Conservation (phyloP, 2,329 filamentous ascomycete genomes). For the Truncatella angustata region DNA sequence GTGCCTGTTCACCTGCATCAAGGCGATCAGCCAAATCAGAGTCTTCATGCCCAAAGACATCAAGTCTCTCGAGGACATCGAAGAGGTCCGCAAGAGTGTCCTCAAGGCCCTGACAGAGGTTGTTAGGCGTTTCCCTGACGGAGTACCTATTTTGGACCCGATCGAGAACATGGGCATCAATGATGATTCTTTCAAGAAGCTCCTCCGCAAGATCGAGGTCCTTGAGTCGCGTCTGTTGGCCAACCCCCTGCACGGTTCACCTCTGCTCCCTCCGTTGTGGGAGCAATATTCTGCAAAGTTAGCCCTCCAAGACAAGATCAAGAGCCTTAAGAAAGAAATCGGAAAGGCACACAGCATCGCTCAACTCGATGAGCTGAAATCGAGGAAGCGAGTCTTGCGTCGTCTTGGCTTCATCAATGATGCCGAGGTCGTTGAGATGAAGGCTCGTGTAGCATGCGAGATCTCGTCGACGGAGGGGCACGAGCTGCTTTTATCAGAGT, state of each 20-base stretch:
- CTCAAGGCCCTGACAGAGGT: slow-evolving; percentile 74
- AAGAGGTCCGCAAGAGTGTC: slow-evolving; percentile 65
- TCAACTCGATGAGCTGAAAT: slow-evolving; percentile 94
- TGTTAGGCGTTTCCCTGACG: slow-evolving; percentile 85
- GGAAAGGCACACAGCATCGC: slow-evolving; percentile 80
- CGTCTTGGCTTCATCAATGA: slow-evolving; percentile 96
- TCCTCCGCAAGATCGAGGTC: slow-evolving; percentile 94
- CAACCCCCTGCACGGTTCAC: slow-evolving; percentile 90
- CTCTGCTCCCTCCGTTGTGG: slow-evolving; percentile 79
- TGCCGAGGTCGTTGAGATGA: slow-evolving; percentile 90
- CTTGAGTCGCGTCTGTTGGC: slow-evolving; percentile 85
- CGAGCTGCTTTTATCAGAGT: slow-evolving; percentile 86
- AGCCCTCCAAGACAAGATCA: slow-evolving; percentile 73
- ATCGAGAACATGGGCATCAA: slow-evolving; percentile 95
- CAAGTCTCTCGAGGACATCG: slow-evolving; percentile 61
- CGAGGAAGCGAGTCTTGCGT: slow-evolving; percentile 89
- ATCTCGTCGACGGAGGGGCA: slow-evolving; percentile 90
- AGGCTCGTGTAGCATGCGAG: slow-evolving; percentile 95
- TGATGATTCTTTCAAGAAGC: slow-evolving; percentile 89
- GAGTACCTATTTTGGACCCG: slow-evolving; percentile 83
- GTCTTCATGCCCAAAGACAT: slow-evolving; percentile 81
- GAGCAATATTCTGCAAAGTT: slow-evolving; percentile 84
- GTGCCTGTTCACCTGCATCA: slow-evolving; percentile 80
- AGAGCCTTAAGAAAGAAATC: slow-evolving; percentile 84
- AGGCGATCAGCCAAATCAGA: slow-evolving; percentile 78